These are phyloP conservation scores for Entophlyctis helioformis DNA, from an alignment of 192 early-diverging fungal genomes.

Conservation along the genomic window DNA sequence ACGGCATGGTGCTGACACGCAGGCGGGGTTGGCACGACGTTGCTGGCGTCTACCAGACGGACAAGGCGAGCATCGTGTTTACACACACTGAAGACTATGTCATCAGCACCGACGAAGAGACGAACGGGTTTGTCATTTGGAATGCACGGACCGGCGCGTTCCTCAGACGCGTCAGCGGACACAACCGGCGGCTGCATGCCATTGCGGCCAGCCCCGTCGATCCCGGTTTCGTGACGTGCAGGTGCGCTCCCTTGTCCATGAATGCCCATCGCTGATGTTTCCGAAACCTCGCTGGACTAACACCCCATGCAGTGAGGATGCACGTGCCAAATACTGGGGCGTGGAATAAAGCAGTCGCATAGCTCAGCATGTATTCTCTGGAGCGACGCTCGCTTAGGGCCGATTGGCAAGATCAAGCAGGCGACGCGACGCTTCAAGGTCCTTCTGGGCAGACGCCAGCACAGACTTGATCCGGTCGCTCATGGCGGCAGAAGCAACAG, in stretches of 20 bases:
- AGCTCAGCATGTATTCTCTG: too few relatives aligned
- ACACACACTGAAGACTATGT: constrained; percentile 21
- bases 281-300: not conserved
- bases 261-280: not conserved
- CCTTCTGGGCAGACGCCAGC: too few relatives aligned
- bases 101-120: constrained; percentile 9
- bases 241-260: too few relatives aligned
- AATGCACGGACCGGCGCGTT: constrained; percentile 13
- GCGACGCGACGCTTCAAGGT: too few relatives aligned
- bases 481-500: too few relatives aligned
- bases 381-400: too few relatives aligned
- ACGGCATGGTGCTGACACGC: not conserved
- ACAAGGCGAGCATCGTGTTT: constrained; percentile 13
- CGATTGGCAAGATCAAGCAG: too few relatives aligned
- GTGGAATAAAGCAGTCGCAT: not conserved
- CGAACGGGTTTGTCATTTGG: constrained; percentile 15
- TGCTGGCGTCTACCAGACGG: constrained; percentile 5
- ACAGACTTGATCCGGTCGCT: too few relatives aligned
- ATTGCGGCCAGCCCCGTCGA: constrained; percentile 13
- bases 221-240: constrained; percentile 9
- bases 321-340: constrained; percentile 12
- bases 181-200: constrained; percentile 5
- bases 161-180: not conserved
- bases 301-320: constrained; percentile 8
- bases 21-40: not conserved